Evolutionary conservation across 2,329 filamentous ascomycete genomes (phyloP).

Genomic region (Tolypocladium tundrense): DNA sequence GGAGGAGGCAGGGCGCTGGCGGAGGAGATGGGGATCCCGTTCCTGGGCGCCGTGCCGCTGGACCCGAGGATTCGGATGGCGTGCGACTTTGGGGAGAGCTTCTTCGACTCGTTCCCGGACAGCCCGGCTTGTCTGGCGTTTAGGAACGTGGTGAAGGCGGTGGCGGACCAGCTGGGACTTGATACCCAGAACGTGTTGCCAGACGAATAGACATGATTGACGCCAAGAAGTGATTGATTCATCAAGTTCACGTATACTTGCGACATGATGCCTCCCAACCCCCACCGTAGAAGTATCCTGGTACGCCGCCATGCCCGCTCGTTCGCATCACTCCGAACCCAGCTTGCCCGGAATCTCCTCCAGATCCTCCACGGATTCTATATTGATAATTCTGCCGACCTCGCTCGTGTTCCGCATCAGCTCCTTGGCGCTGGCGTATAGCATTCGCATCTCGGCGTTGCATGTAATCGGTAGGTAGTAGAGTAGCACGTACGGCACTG

Average conservation of each 20-base stretch:
- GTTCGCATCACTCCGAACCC: conserved; percentile 15
- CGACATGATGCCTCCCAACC: not conserved
- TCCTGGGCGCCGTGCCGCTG: conserved; percentile 79
- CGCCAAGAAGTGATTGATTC: not conserved
- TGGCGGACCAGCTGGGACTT: conserved; percentile 57
- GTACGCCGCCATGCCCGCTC: not conserved
- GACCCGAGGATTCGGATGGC: conserved; percentile 94
- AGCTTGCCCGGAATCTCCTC: conserved; percentile 66
- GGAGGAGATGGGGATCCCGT: conserved; percentile 77
- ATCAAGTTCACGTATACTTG: conserved; percentile 7
- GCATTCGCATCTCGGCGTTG: conserved; percentile 79
- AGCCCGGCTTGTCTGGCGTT: conserved; percentile 83
- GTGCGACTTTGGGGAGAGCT: conserved; percentile 95
- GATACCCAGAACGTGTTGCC: conserved; percentile 43
- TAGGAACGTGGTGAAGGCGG: conserved; percentile 64
- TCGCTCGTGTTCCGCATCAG: conserved; percentile 88
- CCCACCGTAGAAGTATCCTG: not conserved
- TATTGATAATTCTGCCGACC: conserved; percentile 78
- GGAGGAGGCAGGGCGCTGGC: conserved; percentile 76
- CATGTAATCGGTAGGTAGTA: conserved; percentile 92
- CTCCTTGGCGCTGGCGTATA: conserved; percentile 94
- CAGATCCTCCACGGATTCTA: conserved; percentile 70
- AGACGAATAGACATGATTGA: conserved; percentile 19
- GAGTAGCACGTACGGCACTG: conserved; percentile 87
- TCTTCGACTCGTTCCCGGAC: conserved; percentile 87